Evolutionary conservation across 202 grass and related monocot species (phyloP).

Genomic region (Cymbopogon flexuosus): DNA sequence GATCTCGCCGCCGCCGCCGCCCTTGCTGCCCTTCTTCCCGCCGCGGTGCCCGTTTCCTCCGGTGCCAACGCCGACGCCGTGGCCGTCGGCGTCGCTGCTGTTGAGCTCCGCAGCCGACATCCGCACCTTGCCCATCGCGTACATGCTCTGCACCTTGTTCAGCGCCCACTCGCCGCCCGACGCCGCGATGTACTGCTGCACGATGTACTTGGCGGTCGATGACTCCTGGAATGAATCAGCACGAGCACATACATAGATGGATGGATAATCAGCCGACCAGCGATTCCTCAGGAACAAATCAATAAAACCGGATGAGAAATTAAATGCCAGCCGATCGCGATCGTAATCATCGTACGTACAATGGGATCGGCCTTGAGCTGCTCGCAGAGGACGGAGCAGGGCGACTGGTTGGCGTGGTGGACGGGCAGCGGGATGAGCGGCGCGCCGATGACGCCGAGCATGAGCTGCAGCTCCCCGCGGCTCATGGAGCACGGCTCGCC

Average conservation of each 20-base stretch:
- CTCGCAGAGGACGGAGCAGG: slow-evolving; percentile 49
- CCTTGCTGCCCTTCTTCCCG: slow-evolving; percentile 45
- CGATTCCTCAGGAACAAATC: background rate
- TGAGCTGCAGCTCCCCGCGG: slow-evolving; percentile 89
- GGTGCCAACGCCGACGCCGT: background rate
- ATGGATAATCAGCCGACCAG: background rate
- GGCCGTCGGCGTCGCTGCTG: slow-evolving; percentile 39
- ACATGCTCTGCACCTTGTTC: slow-evolving; percentile 83
- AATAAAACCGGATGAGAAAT: background rate
- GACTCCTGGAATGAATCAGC: slow-evolving; percentile 49
- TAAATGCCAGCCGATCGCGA: background rate
- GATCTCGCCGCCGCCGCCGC: slow-evolving; percentile 52
- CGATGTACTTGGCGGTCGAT: slow-evolving; percentile 86
- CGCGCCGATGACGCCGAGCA: slow-evolving; percentile 95
- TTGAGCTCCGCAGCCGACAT: slow-evolving; percentile 90
- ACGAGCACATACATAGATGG: background rate
- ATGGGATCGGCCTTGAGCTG: slow-evolving; percentile 81
- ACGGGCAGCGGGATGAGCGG: slow-evolving; percentile 88
- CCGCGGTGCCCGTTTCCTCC: background rate
- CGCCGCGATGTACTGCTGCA: slow-evolving; percentile 97
- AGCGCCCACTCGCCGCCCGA: slow-evolving; percentile 89
- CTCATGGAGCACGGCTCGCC: slow-evolving; percentile 66
- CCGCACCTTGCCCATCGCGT: slow-evolving; percentile 86
- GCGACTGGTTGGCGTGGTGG: slow-evolving; percentile 64
- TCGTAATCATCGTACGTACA: slow-evolving; percentile 38